phyloP scores from a whole-genome alignment of 2,329 filamentous ascomycete genomes.

The Penicillium sp. region DNA sequence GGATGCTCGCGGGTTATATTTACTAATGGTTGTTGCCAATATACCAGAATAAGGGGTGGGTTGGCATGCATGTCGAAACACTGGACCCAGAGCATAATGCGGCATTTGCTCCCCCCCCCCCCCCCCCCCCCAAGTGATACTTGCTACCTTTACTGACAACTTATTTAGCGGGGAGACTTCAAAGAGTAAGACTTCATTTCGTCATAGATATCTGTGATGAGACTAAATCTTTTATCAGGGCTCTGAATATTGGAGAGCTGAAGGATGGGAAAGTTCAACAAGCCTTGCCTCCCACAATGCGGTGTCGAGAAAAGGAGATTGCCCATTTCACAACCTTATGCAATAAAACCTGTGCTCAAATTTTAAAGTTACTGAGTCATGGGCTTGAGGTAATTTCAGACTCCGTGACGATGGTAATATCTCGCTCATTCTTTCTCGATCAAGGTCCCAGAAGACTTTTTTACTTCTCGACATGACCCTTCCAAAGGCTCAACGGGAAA shows the following conservation, averaged over 20 bases:
- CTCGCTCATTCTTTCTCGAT: not conserved
- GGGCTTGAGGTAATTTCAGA: slow-evolving; percentile 5
- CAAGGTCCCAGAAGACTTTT: slow-evolving; percentile 7
- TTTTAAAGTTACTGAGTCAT: slow-evolving; percentile 3
- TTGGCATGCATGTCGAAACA: slow-evolving; percentile 13
- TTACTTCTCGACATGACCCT: slow-evolving; percentile 11
- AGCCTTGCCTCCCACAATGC: not conserved
- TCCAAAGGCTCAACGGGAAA: slow-evolving; percentile 5
- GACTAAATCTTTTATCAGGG: not conserved
- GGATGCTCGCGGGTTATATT: not conserved
- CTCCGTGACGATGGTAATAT: not conserved
- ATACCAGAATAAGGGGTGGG: slow-evolving; percentile 11
- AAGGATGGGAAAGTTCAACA: slow-evolving; percentile 7
- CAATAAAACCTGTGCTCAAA: slow-evolving; percentile 9
- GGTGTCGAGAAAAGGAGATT: slow-evolving; percentile 1
- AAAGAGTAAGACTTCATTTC: slow-evolving; percentile 5
- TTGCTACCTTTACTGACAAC: not conserved
- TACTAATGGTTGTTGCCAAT: not conserved
- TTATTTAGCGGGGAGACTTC: slow-evolving; percentile 7
- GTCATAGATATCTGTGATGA: not conserved
- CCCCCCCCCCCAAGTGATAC: no score
- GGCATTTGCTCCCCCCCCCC: not conserved
- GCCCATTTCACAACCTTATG: slow-evolving; percentile 5
- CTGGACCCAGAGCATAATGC: slow-evolving; percentile 10
- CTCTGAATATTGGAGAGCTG: slow-evolving; percentile 7